Conservation (phyloP, 2,329 filamentous ascomycete species). For the Diaporthe sp. region DNA sequence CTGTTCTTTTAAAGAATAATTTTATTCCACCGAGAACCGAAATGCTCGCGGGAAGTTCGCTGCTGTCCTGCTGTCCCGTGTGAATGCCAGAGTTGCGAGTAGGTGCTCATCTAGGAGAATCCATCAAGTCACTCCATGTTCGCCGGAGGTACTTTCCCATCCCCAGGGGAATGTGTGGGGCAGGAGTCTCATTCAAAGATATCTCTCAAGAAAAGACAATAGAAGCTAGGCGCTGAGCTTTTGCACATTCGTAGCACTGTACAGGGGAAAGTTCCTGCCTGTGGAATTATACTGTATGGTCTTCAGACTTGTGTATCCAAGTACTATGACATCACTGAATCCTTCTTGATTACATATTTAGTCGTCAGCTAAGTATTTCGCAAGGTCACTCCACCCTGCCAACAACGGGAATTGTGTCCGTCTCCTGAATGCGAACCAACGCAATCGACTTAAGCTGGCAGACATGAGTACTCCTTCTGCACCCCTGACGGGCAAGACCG, state of each 20-base stretch:
- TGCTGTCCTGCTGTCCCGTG: background rate
- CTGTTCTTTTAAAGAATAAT: background rate
- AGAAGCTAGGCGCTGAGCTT: too few species aligned
- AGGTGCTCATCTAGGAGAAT: background rate
- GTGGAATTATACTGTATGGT: background rate
- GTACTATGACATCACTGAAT: conserved; percentile 15
- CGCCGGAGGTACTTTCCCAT: background rate
- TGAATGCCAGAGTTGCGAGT: background rate
- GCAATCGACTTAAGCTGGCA: background rate
- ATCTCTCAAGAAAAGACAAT: too few species aligned
- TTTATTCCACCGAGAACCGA: too few species aligned
- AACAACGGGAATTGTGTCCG: background rate
- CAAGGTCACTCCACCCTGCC: background rate
- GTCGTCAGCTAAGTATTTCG: background rate
- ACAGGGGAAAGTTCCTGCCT: too few species aligned
- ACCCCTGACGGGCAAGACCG: conserved; percentile 47
- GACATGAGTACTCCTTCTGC: background rate
- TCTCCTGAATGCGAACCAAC: background rate
- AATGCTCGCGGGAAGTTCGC: background rate
- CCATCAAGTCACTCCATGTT: background rate
- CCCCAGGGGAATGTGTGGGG: background rate
- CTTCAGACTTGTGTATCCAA: background rate
- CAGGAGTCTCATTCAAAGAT: background rate
- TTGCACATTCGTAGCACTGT: too few species aligned
- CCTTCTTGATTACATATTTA: background rate